Base-by-base conservation (phyloP, 169 alveolate species). In the Eimeria tenella region DNA sequence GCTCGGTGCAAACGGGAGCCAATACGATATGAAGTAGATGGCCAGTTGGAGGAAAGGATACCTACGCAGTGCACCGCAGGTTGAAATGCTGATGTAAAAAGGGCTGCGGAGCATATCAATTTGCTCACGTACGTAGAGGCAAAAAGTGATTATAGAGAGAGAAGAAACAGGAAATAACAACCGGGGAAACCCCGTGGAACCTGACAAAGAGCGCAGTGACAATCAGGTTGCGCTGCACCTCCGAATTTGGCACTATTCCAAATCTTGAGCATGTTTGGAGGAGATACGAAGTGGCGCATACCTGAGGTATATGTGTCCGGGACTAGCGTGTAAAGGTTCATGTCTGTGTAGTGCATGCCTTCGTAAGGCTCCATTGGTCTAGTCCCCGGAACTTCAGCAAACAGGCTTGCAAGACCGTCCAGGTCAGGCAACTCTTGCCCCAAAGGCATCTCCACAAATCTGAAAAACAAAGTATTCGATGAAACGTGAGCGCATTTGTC, bases 381-480 rank as follows among this genome's bases (percentile, higher is more conserved):
- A 49, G 25, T 63, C 50, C 92, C 92, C n/a, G 92, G 81, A 63
- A 53, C 53, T 49, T 60, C 92, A 19, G 92, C 92, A 84, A 84
- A 84, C 49, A 84, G 53, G 42, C 92, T 23, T 1, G 92, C 92
- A 49, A 84, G 68, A 55, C 92, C 92, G 81, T 84, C 81, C 52
- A 84, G 92, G 79, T 84, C 81, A 19, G 92, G 92, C 65, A 84
- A 65, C 92, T 84, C 92, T 79, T 84, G 92, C 75, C 92, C 92
- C 92, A 84, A 11, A 56, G 92, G 92, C 92, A 84, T 17, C 81
- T 84, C 92, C 81, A 84, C 92, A 79, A 84, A 84, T 42, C 92
- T 84, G 92, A 31, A 31, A 31, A 31, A 31, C 42, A 31, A 31
- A 31, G 42, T 31, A 31, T 31, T 31, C 42, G 42, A 31, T 31